These are phyloP conservation scores for Cnidoscolus chayamansa DNA, from an alignment of 441 rosid species.

Conservation along the genomic window DNA sequence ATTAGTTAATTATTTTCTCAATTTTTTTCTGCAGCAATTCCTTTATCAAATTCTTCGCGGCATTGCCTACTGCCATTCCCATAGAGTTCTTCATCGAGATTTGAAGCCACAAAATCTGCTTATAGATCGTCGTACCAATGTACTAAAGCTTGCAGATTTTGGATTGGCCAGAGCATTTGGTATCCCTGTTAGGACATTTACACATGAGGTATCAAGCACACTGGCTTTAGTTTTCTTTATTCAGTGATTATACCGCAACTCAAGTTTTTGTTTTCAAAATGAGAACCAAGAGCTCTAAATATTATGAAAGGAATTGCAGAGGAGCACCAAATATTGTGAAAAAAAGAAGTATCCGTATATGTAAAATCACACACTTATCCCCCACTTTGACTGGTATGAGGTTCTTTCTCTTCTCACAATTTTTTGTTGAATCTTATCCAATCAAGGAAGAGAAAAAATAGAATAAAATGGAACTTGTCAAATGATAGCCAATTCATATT, in stretches of 20 bases:
- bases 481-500: background rate
- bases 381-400: background rate
- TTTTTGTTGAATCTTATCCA: background rate
- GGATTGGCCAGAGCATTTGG: slow-evolving; percentile 98
- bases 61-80: slow-evolving; percentile 97
- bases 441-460: background rate
- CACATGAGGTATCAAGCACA: slow-evolving; percentile 68
- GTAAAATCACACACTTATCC: background rate
- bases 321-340: background rate
- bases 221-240: slow-evolving; percentile 4
- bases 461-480: background rate
- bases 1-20: slow-evolving; percentile 3
- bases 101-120: slow-evolving; percentile 91
- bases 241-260: background rate
- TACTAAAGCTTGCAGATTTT: slow-evolving; percentile 97
- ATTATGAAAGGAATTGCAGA: background rate
- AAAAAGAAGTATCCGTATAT: background rate
- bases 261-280: background rate
- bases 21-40: slow-evolving; percentile 54
- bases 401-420: background rate
- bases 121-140: slow-evolving; percentile 81
- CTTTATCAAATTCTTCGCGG: slow-evolving; percentile 95
- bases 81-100: slow-evolving; percentile 96
- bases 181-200: slow-evolving; percentile 91
- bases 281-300: background rate